Evolutionary conservation across 1,139 yeast species (phyloP).

Genomic region (Suhomyces bribrorum): DNA sequence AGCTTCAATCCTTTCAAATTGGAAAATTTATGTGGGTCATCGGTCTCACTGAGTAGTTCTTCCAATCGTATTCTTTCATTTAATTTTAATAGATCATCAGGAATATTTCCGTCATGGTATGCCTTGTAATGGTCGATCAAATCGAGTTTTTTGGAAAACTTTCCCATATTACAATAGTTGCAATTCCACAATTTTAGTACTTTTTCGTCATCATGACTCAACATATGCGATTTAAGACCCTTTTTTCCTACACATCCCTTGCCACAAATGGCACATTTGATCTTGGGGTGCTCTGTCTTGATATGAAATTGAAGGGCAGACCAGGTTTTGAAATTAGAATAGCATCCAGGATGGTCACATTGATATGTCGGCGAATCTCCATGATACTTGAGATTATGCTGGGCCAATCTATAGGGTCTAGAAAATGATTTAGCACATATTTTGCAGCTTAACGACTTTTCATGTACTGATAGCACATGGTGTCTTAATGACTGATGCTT

Average conservation of each 20-base stretch:
- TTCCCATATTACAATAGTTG: constrained; percentile 43
- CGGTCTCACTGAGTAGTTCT: constrained; percentile 21
- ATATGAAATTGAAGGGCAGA: constrained; percentile 72
- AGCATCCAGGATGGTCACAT: constrained; percentile 65
- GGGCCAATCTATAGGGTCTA: constrained; percentile 61
- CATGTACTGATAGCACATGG: constrained; percentile 68
- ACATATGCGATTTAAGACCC: constrained; percentile 74
- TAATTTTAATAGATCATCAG: constrained; percentile 33
- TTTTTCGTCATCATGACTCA: constrained; percentile 51
- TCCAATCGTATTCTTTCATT: constrained; percentile 27
- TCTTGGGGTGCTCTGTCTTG: constrained; percentile 70
- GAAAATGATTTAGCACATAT: constrained; percentile 60
- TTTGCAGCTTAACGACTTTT: constrained; percentile 52
- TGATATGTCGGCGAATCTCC: constrained; percentile 56
- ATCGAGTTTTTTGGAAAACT: constrained; percentile 37
- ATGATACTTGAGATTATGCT: constrained; percentile 64
- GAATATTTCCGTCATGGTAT: constrained; percentile 44
- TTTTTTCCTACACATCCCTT: constrained; percentile 73
- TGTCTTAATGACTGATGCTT: constrained; percentile 78
- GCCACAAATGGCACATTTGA: constrained; percentile 66
- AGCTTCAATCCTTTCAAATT: constrained; percentile 9
- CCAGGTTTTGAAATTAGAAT: constrained; percentile 68
- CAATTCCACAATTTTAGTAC: constrained; percentile 66
- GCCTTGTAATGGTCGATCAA: constrained; percentile 45
- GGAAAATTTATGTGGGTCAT: constrained; percentile 5